Evolutionary conservation across 192 early-diverging fungal genomes (phyloP).

Genomic region (Dissophora globulifera): DNA sequence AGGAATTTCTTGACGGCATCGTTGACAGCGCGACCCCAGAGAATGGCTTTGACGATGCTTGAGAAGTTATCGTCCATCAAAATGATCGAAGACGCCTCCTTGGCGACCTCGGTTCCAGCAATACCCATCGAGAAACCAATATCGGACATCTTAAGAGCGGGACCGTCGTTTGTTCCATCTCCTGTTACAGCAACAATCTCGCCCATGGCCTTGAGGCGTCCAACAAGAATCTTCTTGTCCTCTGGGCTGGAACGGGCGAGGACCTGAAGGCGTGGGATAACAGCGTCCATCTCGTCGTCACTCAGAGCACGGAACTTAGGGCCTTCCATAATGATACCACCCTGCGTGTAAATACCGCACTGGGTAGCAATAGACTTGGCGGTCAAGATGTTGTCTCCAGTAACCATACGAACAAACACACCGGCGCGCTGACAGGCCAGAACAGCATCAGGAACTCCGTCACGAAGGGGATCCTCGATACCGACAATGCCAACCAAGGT

Average conservation of each 20-base stretch:
- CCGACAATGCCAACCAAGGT: slow-evolving; percentile 90
- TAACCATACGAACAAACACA: slow-evolving; percentile 97
- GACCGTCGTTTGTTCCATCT: slow-evolving; percentile 98
- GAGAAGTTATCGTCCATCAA: slow-evolving; percentile 98
- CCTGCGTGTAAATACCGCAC: slow-evolving; percentile 89
- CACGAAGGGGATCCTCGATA: slow-evolving; percentile 95
- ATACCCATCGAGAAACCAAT: slow-evolving; percentile 99
- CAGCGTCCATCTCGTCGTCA: slow-evolving; percentile 84
- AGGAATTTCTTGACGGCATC: slow-evolving; percentile 98
- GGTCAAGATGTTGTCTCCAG: slow-evolving; percentile 94
- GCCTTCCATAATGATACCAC: slow-evolving; percentile 94
- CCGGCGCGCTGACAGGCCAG: slow-evolving; percentile 87
- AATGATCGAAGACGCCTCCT: slow-evolving; percentile 96
- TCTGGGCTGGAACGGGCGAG: slow-evolving; percentile 92
- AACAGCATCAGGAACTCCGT: slow-evolving; percentile 93
- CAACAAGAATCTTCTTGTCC: slow-evolving; percentile 96
- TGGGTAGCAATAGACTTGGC: slow-evolving; percentile 93
- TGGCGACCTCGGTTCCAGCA: slow-evolving; percentile 97
- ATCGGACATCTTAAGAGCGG: slow-evolving; percentile 91
- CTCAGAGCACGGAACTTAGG: slow-evolving; percentile 89
- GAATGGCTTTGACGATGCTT: slow-evolving; percentile 93
- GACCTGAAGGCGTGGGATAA: slow-evolving; percentile 92
- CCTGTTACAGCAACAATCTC: slow-evolving; percentile 98
- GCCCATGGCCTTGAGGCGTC: slow-evolving; percentile 85
- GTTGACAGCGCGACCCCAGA: slow-evolving; percentile 98